phyloP scores from a whole-genome alignment of 495 filamentous ascomycete species.

The Thermothielavioides terrestris region DNA sequence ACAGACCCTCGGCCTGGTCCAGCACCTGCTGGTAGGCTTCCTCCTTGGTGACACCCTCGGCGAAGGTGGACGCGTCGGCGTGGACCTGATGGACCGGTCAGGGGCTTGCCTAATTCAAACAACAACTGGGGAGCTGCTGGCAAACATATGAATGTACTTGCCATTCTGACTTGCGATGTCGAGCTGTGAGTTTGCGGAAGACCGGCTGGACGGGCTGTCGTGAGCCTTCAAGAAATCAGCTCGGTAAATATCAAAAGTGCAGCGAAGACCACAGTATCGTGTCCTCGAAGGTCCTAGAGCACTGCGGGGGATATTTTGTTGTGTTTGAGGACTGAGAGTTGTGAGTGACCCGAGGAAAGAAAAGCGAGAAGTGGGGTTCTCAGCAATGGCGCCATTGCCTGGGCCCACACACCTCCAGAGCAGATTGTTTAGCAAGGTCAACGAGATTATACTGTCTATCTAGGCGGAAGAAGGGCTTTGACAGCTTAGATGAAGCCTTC shows the following conservation, averaged over 20 bases:
- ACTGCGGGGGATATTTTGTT: too few relatives aligned
- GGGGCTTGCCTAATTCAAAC: not conserved
- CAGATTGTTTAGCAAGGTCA: not conserved
- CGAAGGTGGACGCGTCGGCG: slow-evolving; percentile 76
- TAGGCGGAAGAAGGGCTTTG: too few relatives aligned
- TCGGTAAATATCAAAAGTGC: too few relatives aligned
- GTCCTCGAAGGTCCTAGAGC: too few relatives aligned
- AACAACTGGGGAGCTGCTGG: not conserved
- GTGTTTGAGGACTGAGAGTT: too few relatives aligned
- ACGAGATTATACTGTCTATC: too few relatives aligned
- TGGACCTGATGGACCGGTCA: slow-evolving; percentile 53
- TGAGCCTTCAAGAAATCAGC: too few relatives aligned
- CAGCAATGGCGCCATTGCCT: slow-evolving; percentile 1
- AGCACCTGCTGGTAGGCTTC: slow-evolving; percentile 71
- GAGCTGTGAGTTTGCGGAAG: too few relatives aligned
- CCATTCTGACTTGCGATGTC: too few relatives aligned
- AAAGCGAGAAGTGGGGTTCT: not conserved
- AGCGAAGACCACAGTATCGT: too few relatives aligned
- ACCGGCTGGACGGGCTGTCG: too few relatives aligned
- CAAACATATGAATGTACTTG: not conserved
- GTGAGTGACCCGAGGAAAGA: not conserved
- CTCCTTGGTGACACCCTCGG: slow-evolving; percentile 53
- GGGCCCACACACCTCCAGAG: not conserved
- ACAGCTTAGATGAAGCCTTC: too few relatives aligned
- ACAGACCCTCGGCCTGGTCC: slow-evolving; percentile 59